phyloP scores from a whole-genome alignment of 2,329 filamentous ascomycete species.

The Didymella sp. region DNA sequence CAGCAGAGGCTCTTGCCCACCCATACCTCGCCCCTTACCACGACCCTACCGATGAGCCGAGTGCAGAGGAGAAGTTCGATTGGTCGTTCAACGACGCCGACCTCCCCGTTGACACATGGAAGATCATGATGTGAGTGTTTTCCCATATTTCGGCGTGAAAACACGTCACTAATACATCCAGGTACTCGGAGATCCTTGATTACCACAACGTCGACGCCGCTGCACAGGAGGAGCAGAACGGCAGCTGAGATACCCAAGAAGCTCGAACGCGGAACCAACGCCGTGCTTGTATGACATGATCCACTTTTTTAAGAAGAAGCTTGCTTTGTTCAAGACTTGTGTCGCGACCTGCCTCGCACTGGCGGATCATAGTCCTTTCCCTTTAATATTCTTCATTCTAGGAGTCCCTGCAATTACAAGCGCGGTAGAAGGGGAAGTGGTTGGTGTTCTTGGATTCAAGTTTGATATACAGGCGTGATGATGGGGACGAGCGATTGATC shows the following conservation, averaged over 20 bases:
- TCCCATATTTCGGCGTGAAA: too few species aligned
- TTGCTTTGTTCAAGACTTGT: slow-evolving; percentile 22
- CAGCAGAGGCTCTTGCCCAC: slow-evolving; percentile 83
- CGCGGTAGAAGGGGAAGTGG: slow-evolving; percentile 27
- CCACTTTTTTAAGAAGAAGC: slow-evolving; percentile 22
- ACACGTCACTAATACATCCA: slow-evolving; percentile 50
- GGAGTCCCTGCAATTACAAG: slow-evolving; percentile 21
- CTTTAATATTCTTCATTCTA: slow-evolving; percentile 26
- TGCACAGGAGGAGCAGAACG: slow-evolving; percentile 44
- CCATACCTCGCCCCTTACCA: slow-evolving; percentile 97
- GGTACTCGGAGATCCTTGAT: slow-evolving; percentile 98
- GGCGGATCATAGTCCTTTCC: slow-evolving; percentile 28
- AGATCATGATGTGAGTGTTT: slow-evolving; percentile 96
- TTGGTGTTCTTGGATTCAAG: slow-evolving; percentile 18
- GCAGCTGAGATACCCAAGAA: slow-evolving; percentile 33
- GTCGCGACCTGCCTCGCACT: slow-evolving; percentile 24
- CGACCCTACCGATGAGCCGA: slow-evolving; percentile 94
- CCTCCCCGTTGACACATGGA: slow-evolving; percentile 98
- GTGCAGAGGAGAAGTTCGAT: slow-evolving; percentile 96
- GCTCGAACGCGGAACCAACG: slow-evolving; percentile 18
- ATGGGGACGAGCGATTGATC: slow-evolving; percentile 4
- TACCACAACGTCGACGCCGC: slow-evolving; percentile 93
- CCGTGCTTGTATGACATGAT: slow-evolving; percentile 21
- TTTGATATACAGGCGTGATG: slow-evolving; percentile 12
- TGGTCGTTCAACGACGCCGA: slow-evolving; percentile 99